Percentiles rank a stretch among this genome's conserved stretches.
phyloP scores from a whole-genome alignment of 768 basidiomycete genomes.

The Naematelia aurantialba region DNA sequence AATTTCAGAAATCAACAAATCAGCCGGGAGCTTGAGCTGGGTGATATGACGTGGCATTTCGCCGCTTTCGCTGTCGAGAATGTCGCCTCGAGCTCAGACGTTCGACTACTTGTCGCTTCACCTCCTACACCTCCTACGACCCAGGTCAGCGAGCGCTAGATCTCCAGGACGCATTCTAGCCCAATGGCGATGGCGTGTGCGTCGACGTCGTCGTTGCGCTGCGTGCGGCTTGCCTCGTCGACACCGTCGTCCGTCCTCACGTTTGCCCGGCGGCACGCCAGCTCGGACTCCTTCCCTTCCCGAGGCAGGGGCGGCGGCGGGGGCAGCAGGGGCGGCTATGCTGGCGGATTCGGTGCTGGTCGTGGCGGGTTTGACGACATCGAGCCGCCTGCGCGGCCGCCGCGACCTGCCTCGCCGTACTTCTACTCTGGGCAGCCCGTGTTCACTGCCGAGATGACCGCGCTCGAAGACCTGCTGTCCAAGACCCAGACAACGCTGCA shows the following conservation, averaged over 20 bases:
- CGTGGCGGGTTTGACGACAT: not conserved
- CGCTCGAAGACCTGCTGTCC: constrained; percentile 64
- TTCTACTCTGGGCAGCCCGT: constrained; percentile 78
- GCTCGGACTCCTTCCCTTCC: not conserved
- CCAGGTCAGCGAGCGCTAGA: too few relatives aligned
- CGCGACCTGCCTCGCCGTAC: constrained; percentile 58
- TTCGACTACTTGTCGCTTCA: not conserved
- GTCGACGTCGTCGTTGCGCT: not conserved
- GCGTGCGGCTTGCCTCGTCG: not conserved
- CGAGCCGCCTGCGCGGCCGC: constrained; percentile 21
- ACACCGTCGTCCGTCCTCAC: not conserved
- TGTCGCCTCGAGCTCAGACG: not conserved
- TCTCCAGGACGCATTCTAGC: too few relatives aligned
- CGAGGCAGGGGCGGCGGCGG: too few relatives aligned
- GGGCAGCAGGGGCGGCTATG: too few relatives aligned
- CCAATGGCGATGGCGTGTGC: not conserved
- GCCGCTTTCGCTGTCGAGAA: not conserved
- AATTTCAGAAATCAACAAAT: not conserved
- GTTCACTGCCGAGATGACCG: constrained; percentile 68
- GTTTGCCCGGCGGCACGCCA: not conserved
- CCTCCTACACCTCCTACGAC: too few relatives aligned
- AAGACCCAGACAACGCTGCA: constrained; percentile 62
- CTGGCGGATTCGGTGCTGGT: not conserved
- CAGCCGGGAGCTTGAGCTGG: not conserved
- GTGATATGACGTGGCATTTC: constrained; percentile 1